Base-by-base conservation (phyloP, 2,329 filamentous ascomycete genomes). In the Aspergillus terreus region DNA sequence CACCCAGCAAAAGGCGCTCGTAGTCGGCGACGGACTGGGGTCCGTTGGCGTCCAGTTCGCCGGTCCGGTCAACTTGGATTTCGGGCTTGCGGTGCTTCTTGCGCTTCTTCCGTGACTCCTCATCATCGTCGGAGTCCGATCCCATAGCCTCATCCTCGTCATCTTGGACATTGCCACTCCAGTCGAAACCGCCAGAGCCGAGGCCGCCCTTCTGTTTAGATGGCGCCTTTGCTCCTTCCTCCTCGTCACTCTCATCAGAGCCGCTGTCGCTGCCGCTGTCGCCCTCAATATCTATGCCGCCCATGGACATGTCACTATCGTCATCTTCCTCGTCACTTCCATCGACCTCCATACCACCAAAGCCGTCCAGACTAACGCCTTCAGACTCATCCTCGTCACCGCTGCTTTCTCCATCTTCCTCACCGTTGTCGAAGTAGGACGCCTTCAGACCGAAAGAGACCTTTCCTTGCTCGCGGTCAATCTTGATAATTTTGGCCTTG, bases 401-500 rank as follows among this genome's bases (percentile, higher is more conserved):
- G 72, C 80, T 63, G 35, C 57, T 62, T 33, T 67, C 63, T 19
- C n/a, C 43, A 19, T 71, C 76, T 5, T 78, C 78, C 1, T 78
- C 76, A 21, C 76, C 79, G 23, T 75, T 74, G 49, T 83, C 79
- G 63, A 99, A 92, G 65, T 96, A 90, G 9, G 90, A 95, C 35
- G 94, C 90, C 74, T 97, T 99, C 54, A 99, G 76, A 1, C 92
- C 90, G 63, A 99, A 90, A 61, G 83, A 95, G 61, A 99, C 86
- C 62, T 87, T 86, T 68, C 85, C 86, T 70, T 88, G 87, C 59
- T 86, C 79, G 4, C 75, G 63, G 60, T 97, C 86, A 45, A 99
- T 77, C 62, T 86, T 88, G 46, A 97, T 71, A 14, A 99, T 80
- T 68, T 89, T 88, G 12, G 92, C 92, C 76, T 97, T 97, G 57